Evolutionary conservation across 208 protist species (phyloP).

Genomic region (Trypanosoma vivax): DNA sequence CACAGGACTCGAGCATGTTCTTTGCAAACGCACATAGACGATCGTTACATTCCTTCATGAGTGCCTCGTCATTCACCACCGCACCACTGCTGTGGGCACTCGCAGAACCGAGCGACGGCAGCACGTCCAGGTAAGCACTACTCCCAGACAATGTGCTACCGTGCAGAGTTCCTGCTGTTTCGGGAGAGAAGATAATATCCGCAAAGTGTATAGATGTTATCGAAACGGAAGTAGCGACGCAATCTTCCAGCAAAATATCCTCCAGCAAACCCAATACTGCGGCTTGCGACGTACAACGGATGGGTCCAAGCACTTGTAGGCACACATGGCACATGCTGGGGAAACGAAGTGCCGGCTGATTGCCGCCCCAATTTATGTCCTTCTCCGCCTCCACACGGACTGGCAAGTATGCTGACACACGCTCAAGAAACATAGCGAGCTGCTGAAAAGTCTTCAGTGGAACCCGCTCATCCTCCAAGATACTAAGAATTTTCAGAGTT

Average conservation of each 20-base stretch:
- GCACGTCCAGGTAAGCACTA: constrained; percentile 32
- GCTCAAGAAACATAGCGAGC: constrained; percentile 24
- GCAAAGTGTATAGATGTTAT: constrained; percentile 38
- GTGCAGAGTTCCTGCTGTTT: neutral
- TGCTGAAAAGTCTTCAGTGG: constrained; percentile 31
- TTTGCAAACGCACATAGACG: constrained; percentile 40
- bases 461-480: constrained; percentile 24
- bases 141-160: constrained; percentile 14
- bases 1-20: constrained; percentile 24
- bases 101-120: neutral
- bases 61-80: neutral
- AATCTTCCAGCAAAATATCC: constrained; percentile 72
- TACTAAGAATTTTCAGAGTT: constrained; percentile 7
- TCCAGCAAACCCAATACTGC: constrained; percentile 42
- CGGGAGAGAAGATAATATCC: constrained; percentile 30
- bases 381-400: constrained; percentile 39
- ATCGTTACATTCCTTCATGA: constrained; percentile 18
- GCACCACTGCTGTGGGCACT: neutral
- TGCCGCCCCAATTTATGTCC: neutral
- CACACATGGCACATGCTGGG: constrained; percentile 2
- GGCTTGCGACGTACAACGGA: constrained; percentile 25
- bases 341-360: neutral
- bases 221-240: constrained; percentile 18
- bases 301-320: constrained; percentile 42
- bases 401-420: constrained; percentile 32